Conservation (phyloP, 768 basidiomycete genomes). For the Cystoderma amianthinum region DNA sequence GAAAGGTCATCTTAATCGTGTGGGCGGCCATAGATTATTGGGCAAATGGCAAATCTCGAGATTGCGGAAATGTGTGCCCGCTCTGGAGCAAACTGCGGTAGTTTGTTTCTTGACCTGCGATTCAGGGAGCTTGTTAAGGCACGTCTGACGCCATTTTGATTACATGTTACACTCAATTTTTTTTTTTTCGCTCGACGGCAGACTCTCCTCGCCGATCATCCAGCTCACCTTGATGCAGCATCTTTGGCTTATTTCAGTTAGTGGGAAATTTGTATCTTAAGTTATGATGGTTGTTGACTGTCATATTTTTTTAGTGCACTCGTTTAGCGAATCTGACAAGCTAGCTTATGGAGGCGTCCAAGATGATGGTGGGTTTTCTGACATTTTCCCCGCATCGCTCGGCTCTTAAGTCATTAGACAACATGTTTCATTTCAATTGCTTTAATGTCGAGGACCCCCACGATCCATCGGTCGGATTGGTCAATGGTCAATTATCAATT, state of each 20-base stretch:
- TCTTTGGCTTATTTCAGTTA: conserved; percentile 77
- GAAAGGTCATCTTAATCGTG: conserved; percentile 5
- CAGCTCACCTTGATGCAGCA: conserved; percentile 75
- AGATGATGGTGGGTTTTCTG: conserved; percentile 59
- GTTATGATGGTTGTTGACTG: not conserved
- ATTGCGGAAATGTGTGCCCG: conserved; percentile 89
- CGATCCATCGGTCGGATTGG: conserved; percentile 71
- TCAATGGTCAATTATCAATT: conserved; percentile 80
- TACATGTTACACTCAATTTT: not conserved
- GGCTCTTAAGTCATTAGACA: conserved; percentile 37
- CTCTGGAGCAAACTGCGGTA: conserved; percentile 83
- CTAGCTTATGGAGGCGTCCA: conserved; percentile 61
- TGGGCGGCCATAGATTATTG: conserved; percentile 52
- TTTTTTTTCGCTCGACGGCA: conserved; percentile 6
- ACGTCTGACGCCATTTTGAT: conserved; percentile 5
- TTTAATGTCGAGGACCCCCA: conserved; percentile 84
- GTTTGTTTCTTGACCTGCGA: conserved; percentile 80
- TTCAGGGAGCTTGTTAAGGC: conserved; percentile 78
- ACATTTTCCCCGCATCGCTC: not conserved
- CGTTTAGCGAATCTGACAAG: conserved; percentile 87
- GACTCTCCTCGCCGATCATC: conserved; percentile 71
- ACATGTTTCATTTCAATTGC: conserved; percentile 84
- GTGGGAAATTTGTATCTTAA: conserved; percentile 10
- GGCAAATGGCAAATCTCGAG: conserved; percentile 73
- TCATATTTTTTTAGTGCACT: conserved; percentile 45